Base-by-base conservation (phyloP, 805 yeast genomes). In the Candida wancherniae region DNA sequence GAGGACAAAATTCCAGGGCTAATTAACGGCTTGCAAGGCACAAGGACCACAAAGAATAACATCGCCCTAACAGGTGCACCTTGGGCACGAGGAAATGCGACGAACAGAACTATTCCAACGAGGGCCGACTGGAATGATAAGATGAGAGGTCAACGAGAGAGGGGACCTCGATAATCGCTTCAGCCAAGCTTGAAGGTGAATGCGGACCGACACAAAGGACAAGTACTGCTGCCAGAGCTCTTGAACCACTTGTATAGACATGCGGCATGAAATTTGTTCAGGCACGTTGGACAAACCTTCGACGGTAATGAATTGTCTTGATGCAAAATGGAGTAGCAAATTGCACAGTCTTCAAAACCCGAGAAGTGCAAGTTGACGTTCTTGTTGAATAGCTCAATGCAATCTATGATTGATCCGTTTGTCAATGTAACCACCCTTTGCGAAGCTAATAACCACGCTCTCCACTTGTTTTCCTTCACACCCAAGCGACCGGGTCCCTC, bases 201-300 rank as follows among this genome's bases (percentile, higher is more conserved):
- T 1, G 75, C 57, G 11, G 78, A 60, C 50, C 98, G 80, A 62
- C 99, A 92, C 51, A 92, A 65, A 22, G 99, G 99, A 63, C 99
- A 92, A 2, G 95, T 82, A 44, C 85, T 84, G 33, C 84, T 73
- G 23, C 92, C 94, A 9, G 95, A 84, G 45, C 95, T 87, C 63
- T 85, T 84, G 62, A 92, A 92, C 99, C 99, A 92, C 55, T 88
- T 84, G 68, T 86, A 88, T 24, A 92, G 65, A 68, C 99, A 92
- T 3, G 92, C 95, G 6, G 95, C 80, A 57, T 92, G 99, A 68
- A 88, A 92, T 54, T 83, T 85, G 67, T 92, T 90, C 50, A 77
- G 77, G 69, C 99, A 92, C 0, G 95, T 87, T 10, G 81, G 67
- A 60, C 99, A 92, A 3, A 71, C 71, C 58, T 86, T 88, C 29